Base-by-base conservation (phyloP, 2,329 filamentous ascomycete genomes). In the Alternaria burnsii region DNA sequence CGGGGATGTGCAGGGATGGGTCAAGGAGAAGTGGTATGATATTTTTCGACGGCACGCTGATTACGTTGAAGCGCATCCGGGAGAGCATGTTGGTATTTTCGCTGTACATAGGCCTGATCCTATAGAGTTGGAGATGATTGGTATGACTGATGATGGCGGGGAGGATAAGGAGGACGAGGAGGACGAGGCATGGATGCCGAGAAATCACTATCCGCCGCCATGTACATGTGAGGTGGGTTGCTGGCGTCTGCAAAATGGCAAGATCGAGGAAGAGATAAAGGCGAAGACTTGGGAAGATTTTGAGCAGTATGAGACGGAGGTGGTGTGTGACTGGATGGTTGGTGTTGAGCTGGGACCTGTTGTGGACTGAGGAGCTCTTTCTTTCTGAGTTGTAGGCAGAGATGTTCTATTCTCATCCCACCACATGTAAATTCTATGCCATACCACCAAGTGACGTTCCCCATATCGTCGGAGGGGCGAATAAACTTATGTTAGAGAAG, bases 1-100 rank as follows among this genome's bases (percentile, higher is more conserved):
- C 3, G 67, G 66, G 1, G 61, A 54, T 16, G 36, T 71, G 1
- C 67, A 71, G 24, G 22, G 1, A 0, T 71, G 66, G 69, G 69
- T 70, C 2, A 46, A 14, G 10, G 47, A 59, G 32, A 71, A 71
- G 41, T 71, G 66, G 69, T 11, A 43, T 4, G 26, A 20, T 1
- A 55, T 66, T 8, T 66, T 69, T 43, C 34, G 12, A 6, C 16
- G 26, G 1, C 50, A 59, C 12, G 41, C 26, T 3, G 4, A 8
- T 10, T 41, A 43, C 9, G 14, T 30, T 8, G n/a, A 32, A 1
- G 14, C 4, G 18, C 24, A 20, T 30, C 40, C n/a, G 2, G 42
- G 14, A 9, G 10, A 14, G 42, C 6, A 12, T 4, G n/a, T 26
- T 1, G 20, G 16, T 16, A 30, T 28, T 4, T 41, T 41, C 3